These are phyloP conservation scores for Macaranga tanarius DNA, from an alignment of 441 rosid species.

Conservation along the genomic window DNA sequence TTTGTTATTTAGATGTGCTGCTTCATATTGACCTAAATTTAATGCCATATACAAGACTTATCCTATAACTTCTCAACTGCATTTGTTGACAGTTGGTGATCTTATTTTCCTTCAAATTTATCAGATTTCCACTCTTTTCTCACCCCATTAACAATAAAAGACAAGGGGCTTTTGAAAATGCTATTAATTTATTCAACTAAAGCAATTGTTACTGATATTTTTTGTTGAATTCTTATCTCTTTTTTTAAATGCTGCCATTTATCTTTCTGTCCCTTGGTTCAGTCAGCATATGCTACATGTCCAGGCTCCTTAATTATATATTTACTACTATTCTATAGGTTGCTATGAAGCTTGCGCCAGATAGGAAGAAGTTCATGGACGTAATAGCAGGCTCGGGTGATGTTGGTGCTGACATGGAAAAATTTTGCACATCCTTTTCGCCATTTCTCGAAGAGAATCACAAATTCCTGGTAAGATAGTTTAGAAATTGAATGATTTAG, in stretches of 20 bases:
- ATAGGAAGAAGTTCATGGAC: slow-evolving; percentile 95
- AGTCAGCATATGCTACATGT: too few relatives aligned
- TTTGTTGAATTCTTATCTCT: not conserved
- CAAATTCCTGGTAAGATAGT: slow-evolving; percentile 73
- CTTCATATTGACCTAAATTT: slow-evolving; percentile 5
- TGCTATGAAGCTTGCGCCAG: slow-evolving; percentile 93
- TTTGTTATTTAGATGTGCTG: not conserved
- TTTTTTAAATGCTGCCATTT: not conserved
- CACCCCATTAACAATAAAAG: too few relatives aligned
- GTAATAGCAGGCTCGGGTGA: slow-evolving; percentile 79
- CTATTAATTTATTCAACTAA: not conserved
- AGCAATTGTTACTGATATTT: not conserved
- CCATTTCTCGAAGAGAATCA: slow-evolving; percentile 83
- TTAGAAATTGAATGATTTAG: slow-evolving; percentile 1
- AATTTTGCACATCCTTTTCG: slow-evolving; percentile 72
- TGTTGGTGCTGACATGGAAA: slow-evolving; percentile 71
- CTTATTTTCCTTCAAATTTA: not conserved
- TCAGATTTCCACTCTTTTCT: not conserved
- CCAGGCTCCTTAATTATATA: not conserved
- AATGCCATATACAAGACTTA: not conserved
- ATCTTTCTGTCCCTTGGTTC: not conserved
- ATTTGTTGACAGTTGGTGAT: not conserved
- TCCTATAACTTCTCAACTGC: not conserved
- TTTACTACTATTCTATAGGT: slow-evolving; percentile 40
- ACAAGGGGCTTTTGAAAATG: not conserved